These are phyloP conservation scores for Colletotrichum sp. DNA, from an alignment of 2,329 filamentous ascomycete species.

Conservation along the genomic window DNA sequence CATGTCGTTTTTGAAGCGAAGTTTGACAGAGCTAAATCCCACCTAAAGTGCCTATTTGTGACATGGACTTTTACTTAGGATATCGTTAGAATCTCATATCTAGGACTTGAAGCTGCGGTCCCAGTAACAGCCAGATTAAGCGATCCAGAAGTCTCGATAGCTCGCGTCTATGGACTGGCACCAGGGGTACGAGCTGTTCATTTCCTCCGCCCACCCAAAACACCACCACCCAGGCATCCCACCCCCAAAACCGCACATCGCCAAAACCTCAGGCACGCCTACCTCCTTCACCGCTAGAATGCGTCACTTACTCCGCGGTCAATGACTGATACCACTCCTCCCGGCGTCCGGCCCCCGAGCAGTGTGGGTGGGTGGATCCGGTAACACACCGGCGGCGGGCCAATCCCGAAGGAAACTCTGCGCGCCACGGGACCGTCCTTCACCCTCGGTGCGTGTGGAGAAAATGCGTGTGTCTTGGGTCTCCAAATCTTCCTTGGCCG, in stretches of 20 bases:
- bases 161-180: too few species aligned
- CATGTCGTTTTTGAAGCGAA: too few species aligned
- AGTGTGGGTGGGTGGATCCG: not conserved
- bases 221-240: not conserved
- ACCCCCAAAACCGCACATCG: not conserved
- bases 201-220: not conserved
- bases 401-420: not conserved
- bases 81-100: too few species aligned
- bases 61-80: too few species aligned
- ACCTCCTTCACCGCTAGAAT: constrained; percentile 11
- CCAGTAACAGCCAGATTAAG: too few species aligned
- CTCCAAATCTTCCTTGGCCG: not conserved
- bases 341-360: not conserved
- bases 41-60: too few species aligned
- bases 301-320: not conserved
- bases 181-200: too few species aligned
- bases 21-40: too few species aligned
- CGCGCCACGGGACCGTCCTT: not conserved
- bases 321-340: not conserved
- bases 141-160: too few species aligned
- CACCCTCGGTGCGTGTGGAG: not conserved
- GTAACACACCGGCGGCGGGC: not conserved
- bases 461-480: not conserved
- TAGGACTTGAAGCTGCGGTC: too few species aligned
- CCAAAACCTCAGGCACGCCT: not conserved